These are phyloP conservation scores for Penicillium sp. DNA, from an alignment of 2,329 filamentous ascomycete species.

Conservation along the genomic window DNA sequence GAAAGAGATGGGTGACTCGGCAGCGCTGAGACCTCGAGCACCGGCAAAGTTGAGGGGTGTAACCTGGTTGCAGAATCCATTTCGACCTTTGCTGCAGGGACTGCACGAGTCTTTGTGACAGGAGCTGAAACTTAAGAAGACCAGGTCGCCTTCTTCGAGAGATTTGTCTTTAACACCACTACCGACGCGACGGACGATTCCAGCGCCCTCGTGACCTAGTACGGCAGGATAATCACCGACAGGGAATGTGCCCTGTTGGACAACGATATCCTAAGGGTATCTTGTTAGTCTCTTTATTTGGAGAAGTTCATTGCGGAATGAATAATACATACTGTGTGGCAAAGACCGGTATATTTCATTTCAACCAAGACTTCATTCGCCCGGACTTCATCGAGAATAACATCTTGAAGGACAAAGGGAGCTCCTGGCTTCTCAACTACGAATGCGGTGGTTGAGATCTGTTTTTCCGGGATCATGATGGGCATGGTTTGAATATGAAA, in stretches of 20 bases:
- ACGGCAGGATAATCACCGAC: constrained; percentile 26
- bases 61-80: constrained; percentile 21
- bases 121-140: constrained; percentile 28
- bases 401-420: constrained; percentile 24
- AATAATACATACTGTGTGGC: constrained; percentile 27
- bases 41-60: constrained; percentile 28
- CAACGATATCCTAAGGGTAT: constrained; percentile 25
- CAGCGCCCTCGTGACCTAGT: constrained; percentile 28
- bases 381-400: constrained; percentile 28
- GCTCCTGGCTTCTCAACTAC: constrained; percentile 18
- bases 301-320: not conserved
- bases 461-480: constrained; percentile 18
- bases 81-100: constrained; percentile 18
- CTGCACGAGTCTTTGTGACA: constrained; percentile 20
- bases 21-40: constrained; percentile 14
- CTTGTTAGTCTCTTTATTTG: not conserved
- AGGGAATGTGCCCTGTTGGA: constrained; percentile 26
- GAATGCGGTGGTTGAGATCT: constrained; percentile 21
- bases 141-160: constrained; percentile 32
- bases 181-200: constrained; percentile 31
- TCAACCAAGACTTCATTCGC: constrained; percentile 35
- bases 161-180: constrained; percentile 23
- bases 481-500: not conserved
- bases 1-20: constrained; percentile 22
- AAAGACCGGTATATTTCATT: constrained; percentile 38